Base-by-base conservation (phyloP, 345 rosid genomes). In the Gossypioides kirkii region DNA sequence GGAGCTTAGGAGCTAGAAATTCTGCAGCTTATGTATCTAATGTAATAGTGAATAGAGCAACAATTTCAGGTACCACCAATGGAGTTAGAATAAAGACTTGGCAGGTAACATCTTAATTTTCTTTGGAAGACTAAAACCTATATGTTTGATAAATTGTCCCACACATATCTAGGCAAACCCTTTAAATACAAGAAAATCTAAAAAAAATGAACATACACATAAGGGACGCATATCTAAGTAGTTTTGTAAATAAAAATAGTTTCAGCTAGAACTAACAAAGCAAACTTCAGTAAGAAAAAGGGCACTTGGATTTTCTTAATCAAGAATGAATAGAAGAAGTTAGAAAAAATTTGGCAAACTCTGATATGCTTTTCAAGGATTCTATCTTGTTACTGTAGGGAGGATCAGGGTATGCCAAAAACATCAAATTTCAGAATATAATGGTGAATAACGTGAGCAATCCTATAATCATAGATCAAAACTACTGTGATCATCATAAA, bases 81-180 rank as follows among this genome's bases (percentile, higher is more conserved):
- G 97, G 96, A 17, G 87, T 89, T 11, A 86, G 98, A 80, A 93
- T 93, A 61, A 93, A 93, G 84, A 93, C 97, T 58, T 93, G 97
- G 97, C 98, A 93, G 94, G 98, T 93, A 73, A 73, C 10, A 16
- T 28, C 45, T 32, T 61, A 62, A 62, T 42, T 56, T 56, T 22
- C 61, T 56, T 20, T 26, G 28, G 22, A 25, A 26, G 36, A 23
- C 56, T 22, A 22, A 45, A 54, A 54, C 26, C 26, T 20, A 54
- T 22, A 54, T 54, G 59, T 54, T 52, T 20, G n/a, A 52, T n/a
- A 52, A 17, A 20, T 22, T 46, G 12, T 12, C 14, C 12, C 50
- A 10, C 50, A 2, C 50, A 46, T 46, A 46, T 12, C 14, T 2
- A 11, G 14, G 50, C 38, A 46, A 14, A 46, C 50, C 50, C 17